Evolutionary conservation across 78 protist species (phyloP), one percentile per base, ranked within the genome.

Genomic region (Planoprotostelium fungivorum): DNA sequence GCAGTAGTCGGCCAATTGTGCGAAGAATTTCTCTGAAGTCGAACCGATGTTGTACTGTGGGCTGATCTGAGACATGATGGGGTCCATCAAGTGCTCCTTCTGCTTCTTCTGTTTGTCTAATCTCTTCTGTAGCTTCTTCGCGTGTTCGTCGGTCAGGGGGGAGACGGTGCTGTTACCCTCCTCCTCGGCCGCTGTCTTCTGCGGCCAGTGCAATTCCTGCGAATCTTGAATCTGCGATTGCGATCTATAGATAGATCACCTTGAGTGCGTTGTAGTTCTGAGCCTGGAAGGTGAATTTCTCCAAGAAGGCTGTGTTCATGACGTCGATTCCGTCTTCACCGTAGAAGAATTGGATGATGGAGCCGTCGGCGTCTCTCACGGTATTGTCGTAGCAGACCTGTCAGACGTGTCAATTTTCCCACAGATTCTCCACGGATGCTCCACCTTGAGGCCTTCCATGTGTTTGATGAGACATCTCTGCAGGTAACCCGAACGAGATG

Each of bases 401-500:
- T n/a, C n/a, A 1, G 91, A 84, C 29, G 5, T 38, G 34, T 83
- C 16, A 87, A 84, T 23, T 23, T 25, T 36, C 16, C 38, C 38
- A 84, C 5, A 5, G 89, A 87, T 25, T 25, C 23, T 36, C 16
- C 35, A 25, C 5, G 35, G 35, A 87, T 84, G 16, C 51, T 89
- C 91, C n/a, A 91, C 93, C 16, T 94, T 84, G 36, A 98, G 87
- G 36, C 96, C 96, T 88, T 99, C 99, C 35, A 99, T 88, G 88
- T 96, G 97, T 91, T 99, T 99, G 89, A 99, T 95, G 87, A 99
- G 86, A 90, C 99, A 99, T 31, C 99, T 90, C 91, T 98, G 99
- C 51, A 98, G 92, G 90, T 98, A 98, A 5, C 99, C 99, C 28
- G 98, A 96, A 63, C 98, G 98, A 10, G 98, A 83, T 0, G 99